Evolutionary conservation across 2,329 filamentous ascomycete genomes (phyloP).

Genomic region (Hypoxylon sp.): DNA sequence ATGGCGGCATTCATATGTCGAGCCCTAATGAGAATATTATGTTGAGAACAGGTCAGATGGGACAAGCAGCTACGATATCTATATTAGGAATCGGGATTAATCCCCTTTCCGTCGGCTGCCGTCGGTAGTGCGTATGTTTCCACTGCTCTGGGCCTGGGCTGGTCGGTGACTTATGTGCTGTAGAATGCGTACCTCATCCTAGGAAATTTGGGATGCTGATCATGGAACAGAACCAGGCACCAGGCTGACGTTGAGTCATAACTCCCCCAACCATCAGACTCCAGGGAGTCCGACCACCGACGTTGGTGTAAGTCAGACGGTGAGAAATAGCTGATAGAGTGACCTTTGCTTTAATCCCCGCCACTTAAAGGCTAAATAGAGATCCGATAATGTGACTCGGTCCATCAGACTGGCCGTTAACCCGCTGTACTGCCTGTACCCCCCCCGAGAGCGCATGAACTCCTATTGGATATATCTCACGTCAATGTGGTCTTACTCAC

Average conservation of each 20-base stretch:
- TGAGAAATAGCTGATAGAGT: conserved; percentile 23
- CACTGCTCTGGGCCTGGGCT: conserved; percentile 32
- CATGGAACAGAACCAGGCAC: conserved; percentile 39
- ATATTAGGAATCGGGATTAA: not conserved
- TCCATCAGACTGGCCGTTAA: conserved; percentile 36
- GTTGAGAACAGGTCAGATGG: conserved; percentile 11
- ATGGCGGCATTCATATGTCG: conserved; percentile 21
- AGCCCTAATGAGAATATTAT: conserved; percentile 14
- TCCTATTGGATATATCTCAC: conserved; percentile 30
- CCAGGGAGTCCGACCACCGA: conserved; percentile 25
- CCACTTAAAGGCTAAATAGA: conserved; percentile 37
- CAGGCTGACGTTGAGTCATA: conserved; percentile 41
- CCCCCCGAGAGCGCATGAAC: conserved; percentile 5
- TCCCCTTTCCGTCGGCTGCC: not conserved
- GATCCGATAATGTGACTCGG: conserved; percentile 41
- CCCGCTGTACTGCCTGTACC: conserved; percentile 17
- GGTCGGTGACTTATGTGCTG: conserved; percentile 25
- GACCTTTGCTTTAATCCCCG: conserved; percentile 20
- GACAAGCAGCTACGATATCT: not conserved
- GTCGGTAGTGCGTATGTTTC: conserved; percentile 1
- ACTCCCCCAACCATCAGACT: conserved; percentile 9
- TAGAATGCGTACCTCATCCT: conserved; percentile 18
- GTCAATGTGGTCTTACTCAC: conserved; percentile 31
- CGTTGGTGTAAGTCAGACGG: conserved; percentile 29
- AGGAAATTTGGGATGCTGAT: conserved; percentile 40